These are phyloP conservation scores for Zychaea mexicana DNA, from an alignment of 371 early-diverging fungal species.

Conservation along the genomic window DNA sequence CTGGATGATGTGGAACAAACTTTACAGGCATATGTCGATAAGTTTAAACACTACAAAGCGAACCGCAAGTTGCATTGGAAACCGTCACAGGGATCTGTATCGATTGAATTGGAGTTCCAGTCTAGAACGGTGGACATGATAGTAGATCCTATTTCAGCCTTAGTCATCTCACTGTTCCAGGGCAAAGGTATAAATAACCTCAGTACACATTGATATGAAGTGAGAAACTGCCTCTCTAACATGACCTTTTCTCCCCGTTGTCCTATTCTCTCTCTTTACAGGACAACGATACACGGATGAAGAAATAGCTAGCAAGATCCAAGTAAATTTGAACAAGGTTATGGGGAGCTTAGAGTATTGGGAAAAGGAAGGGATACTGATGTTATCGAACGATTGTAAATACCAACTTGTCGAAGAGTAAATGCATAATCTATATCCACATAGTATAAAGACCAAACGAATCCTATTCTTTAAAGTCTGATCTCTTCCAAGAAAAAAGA, in stretches of 20 bases:
- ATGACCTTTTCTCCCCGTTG: too few species aligned
- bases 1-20: conserved; percentile 9
- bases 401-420: conserved; percentile 20
- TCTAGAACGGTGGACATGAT: conserved; percentile 9
- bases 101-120: conserved; percentile 29
- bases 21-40: conserved; percentile 14
- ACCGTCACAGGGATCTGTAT: conserved; percentile 26
- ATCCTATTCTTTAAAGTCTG: too few species aligned
- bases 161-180: conserved; percentile 28
- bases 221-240: too few species aligned
- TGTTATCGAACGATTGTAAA: conserved; percentile 17
- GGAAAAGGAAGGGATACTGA: conserved; percentile 19
- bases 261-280: neutral
- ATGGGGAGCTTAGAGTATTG: conserved; percentile 25
- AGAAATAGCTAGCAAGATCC: conserved; percentile 13
- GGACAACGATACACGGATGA: conserved; percentile 12
- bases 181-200: conserved; percentile 16
- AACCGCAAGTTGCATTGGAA: conserved; percentile 29
- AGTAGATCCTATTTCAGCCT: conserved; percentile 26
- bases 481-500: neutral
- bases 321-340: conserved; percentile 8
- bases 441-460: too few species aligned
- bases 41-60: conserved; percentile 21
- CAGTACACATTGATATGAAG: neutral
- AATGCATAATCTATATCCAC: too few species aligned